Base-by-base conservation (phyloP, 257 asterid genomes). In the Echites panduratus region DNA sequence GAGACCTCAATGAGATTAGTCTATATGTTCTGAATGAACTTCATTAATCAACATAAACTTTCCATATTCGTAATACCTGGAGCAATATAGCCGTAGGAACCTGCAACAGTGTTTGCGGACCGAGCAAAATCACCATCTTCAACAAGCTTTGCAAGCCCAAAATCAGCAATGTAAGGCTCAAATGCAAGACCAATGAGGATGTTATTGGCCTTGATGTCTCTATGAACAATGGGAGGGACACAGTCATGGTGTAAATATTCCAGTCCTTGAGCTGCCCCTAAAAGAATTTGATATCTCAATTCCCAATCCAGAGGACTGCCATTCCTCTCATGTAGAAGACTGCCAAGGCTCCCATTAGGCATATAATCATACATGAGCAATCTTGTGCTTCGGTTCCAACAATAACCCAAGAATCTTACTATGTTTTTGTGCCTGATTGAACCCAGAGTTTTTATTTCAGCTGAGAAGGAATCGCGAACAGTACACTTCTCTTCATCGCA, bases 151-250 rank as follows among this genome's bases (percentile, higher is more conserved):
- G 88, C 88, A 26, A 84, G 82, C 73, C 88, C 88, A 50, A 84
- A 84, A 66, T 84, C 88, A 24, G 88, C 88, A 19, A 84, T 84
- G 67, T 84, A 84, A 11, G 88, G 80, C 80, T 84, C 82, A 56
- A 84, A 84, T 68, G 79, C 85, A 0, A 81, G 85, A 19, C 88
- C 88, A 38, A 84, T 79, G 66, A 84, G 88, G 65, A 84, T 84
- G 73, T 84, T 84, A 65, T 84, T 84, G 74, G 88, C 85, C 82
- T 84, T 84, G 54, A 84, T 84, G 75, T 84, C 88, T 79, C 88
- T 71, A 38, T 84, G 88, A 70, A 81, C 85, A 65, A 84, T 84
- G 13, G 88, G 88, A 64, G 88, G 88, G 53, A 75, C 80, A 75
- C 88, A 84, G 67, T 77, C 88, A 73, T 84, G 88, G 84, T 84